Conservation (phyloP, 768 basidiomycete species). For the Leccinum subtestaceum region DNA sequence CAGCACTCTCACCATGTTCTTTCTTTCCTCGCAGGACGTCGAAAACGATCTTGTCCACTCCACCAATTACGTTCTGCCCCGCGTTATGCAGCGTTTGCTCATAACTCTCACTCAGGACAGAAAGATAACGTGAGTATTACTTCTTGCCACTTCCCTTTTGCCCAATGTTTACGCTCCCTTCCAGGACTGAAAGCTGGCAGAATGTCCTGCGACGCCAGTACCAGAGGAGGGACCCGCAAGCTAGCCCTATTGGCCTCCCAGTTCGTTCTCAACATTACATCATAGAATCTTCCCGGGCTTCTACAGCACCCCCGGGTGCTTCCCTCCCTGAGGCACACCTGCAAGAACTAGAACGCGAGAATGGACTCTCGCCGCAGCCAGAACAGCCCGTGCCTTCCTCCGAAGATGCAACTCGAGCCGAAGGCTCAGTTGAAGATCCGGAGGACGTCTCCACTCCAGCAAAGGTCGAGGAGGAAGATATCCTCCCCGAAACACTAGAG, state of each 20-base stretch:
- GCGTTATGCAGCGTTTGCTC: constrained; percentile 72
- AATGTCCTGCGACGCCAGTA: constrained; percentile 75
- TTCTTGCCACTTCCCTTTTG: constrained; percentile 19
- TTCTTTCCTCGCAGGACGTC: constrained; percentile 53
- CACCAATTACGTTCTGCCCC: constrained; percentile 59
- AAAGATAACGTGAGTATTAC: constrained; percentile 62
- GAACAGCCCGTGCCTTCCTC: constrained; percentile 5
- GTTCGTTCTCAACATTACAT: constrained; percentile 22
- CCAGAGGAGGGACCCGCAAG: constrained; percentile 62
- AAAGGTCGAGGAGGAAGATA: constrained; percentile 27
- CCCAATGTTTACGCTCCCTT: constrained; percentile 15
- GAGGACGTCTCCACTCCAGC: neutral
- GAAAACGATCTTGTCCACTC: constrained; percentile 71
- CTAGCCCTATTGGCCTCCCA: constrained; percentile 67
- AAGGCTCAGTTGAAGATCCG: constrained; percentile 1
- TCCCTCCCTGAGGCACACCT: constrained; percentile 5
- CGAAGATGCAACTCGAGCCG: neutral
- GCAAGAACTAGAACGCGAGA: constrained; percentile 9
- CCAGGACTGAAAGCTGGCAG: constrained; percentile 77
- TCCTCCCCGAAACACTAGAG: constrained; percentile 13
- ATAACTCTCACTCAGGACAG: constrained; percentile 76
- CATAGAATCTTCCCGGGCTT: constrained; percentile 31
- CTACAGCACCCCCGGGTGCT: constrained; percentile 20
- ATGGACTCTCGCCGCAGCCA: constrained; percentile 15
- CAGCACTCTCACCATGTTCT: constrained; percentile 3